phyloP scores from a whole-genome alignment of 768 basidiomycete species.

The Leccinum truebloodii region DNA sequence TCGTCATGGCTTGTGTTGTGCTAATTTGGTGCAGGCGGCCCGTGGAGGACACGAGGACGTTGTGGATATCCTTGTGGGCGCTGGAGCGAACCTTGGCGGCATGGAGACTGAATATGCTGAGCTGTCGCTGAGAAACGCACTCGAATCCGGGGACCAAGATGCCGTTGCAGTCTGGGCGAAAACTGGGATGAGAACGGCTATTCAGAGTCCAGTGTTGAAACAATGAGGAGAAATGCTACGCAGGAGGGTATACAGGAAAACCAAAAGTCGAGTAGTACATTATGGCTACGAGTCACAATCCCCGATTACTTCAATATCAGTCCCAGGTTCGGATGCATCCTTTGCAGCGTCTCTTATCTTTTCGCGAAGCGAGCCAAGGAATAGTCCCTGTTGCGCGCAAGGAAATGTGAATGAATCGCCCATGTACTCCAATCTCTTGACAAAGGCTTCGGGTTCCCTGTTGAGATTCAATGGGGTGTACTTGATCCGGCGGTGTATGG shows the following conservation, averaged over 20 bases:
- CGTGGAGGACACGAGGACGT: slow-evolving; percentile 63
- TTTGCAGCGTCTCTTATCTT: slow-evolving; percentile 42
- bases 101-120: slow-evolving; percentile 61
- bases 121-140: slow-evolving; percentile 44
- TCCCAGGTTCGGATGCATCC: slow-evolving; percentile 24
- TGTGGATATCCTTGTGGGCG: slow-evolving; percentile 65
- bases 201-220: slow-evolving; percentile 2
- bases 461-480: slow-evolving; percentile 69
- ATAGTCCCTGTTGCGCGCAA: slow-evolving; percentile 63
- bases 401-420: slow-evolving; percentile 66
- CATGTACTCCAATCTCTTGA: slow-evolving; percentile 62
- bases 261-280: slow-evolving; percentile 3
- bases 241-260: slow-evolving; percentile 18
- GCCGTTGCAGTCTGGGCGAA: slow-evolving; percentile 56
- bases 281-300: slow-evolving; percentile 12
- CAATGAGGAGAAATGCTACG: slow-evolving; percentile 10
- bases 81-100: slow-evolving; percentile 74
- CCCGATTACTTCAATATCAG: slow-evolving; percentile 29
- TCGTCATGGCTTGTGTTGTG: not conserved
- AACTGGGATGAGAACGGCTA: slow-evolving; percentile 40
- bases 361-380: slow-evolving; percentile 62
- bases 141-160: slow-evolving; percentile 41
- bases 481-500: slow-evolving; percentile 38
- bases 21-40: slow-evolving; percentile 55
- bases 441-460: slow-evolving; percentile 56